Conservation (phyloP, 257 asterid genomes). For the Solanum sejunctum region DNA sequence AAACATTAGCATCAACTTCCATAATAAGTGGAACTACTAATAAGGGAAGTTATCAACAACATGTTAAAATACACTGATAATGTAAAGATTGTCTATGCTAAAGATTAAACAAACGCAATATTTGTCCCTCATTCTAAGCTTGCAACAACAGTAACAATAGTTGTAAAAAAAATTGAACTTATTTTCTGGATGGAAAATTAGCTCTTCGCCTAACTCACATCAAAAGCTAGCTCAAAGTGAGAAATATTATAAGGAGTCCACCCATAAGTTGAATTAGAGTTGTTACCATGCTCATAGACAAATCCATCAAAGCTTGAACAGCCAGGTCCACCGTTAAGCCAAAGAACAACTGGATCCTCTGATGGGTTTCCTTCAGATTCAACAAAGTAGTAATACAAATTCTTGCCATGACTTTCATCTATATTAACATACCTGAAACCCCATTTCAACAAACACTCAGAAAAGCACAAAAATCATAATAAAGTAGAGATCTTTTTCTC, state of each 20-base stretch:
- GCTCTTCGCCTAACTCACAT: too few species aligned
- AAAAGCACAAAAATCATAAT: background rate
- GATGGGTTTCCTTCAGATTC: slow-evolving; percentile 68
- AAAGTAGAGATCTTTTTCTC: background rate
- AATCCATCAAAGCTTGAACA: slow-evolving; percentile 98
- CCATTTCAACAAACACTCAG: background rate
- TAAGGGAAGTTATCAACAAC: background rate
- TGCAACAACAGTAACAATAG: background rate
- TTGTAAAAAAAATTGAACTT: background rate
- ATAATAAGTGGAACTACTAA: background rate
- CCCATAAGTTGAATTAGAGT: background rate
- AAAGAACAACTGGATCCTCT: slow-evolving; percentile 74
- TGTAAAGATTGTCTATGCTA: background rate
- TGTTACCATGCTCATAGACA: slow-evolving; percentile 84
- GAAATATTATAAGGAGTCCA: too few species aligned
- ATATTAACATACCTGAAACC: slow-evolving; percentile 55
- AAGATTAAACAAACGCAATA: background rate
- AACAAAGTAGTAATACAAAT: slow-evolving; percentile 73
- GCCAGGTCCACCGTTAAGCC: slow-evolving; percentile 99
- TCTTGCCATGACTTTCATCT: slow-evolving; percentile 58
- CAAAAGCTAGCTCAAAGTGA: too few species aligned
- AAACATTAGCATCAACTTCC: background rate
- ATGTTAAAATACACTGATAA: background rate
- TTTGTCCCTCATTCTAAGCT: background rate
- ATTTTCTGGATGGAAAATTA: background rate